Evolutionary conservation across 352 stramenopile genomes (phyloP), one percentile per base, ranked within the genome.

Genomic region (Globisporangium irregulare): DNA sequence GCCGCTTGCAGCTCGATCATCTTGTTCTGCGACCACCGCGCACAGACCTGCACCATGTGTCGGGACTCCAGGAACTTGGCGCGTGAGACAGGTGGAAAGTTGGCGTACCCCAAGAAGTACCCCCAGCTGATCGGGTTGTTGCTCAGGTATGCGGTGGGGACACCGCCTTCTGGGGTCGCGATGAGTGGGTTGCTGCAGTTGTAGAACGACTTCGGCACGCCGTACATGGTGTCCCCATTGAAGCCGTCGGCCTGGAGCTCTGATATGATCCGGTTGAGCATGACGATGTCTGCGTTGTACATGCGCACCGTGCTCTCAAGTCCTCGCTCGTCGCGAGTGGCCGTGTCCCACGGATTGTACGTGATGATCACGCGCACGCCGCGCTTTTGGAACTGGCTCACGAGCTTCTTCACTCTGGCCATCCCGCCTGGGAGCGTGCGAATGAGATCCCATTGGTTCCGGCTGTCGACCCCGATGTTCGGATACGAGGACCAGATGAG

Each of bases 191-290:
- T 65, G 9, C 67, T 83, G 70, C 83, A 94, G 77, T 94, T 92
- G 74, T 78, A 94, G 64, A 95, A 97, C 15, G 85, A 76, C 59
- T 78, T 83, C 1, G 86, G 87, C 0, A 97, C 84, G 25, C 87
- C 89, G 66, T 91, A 94, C 84, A 97, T 94, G 18, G 89, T 97
- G 76, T 97, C 89, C 9, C 87, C 89, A 64, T 97, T 97, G 65
- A 97, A 91, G 22, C 81, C 89, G 56, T 97, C 89, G 22, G 79
- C 84, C 22, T 78, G 68, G 6, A 86, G 63, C 50, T 75, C 71
- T 0, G 70, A 57, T 0, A 93, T 20, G 22, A 91, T 58, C 34
- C 73, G 58, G 18, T 74, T 65, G 55, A 94, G 68, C 27, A 69
- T 86, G 4, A 70, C 64, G n/a, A 93, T 86, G 60, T 95, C 87